These are phyloP conservation scores for Ampelomyces quisqualis DNA, from an alignment of 2,329 filamentous ascomycete species.

Conservation along the genomic window DNA sequence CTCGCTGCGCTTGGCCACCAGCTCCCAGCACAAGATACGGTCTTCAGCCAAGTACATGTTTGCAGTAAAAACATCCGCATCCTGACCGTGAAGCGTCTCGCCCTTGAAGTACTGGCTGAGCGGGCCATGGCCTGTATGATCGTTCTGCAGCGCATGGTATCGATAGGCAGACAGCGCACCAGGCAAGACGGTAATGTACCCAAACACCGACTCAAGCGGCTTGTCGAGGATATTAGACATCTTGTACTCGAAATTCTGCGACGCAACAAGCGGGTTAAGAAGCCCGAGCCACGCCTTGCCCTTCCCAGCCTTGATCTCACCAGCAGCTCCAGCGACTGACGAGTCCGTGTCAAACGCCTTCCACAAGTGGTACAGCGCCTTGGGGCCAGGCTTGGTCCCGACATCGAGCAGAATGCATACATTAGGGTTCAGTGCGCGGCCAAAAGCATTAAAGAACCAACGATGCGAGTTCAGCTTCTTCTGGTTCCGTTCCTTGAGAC, in stretches of 20 bases:
- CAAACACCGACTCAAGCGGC: conserved; percentile 93
- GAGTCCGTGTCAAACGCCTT: conserved; percentile 98
- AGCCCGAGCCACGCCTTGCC: conserved; percentile 79
- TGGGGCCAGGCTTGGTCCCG: conserved; percentile 84
- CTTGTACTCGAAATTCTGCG: conserved; percentile 99
- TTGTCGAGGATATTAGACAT: conserved; percentile 99
- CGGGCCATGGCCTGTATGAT: conserved; percentile 91
- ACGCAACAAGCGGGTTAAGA: conserved; percentile 90
- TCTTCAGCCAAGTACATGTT: conserved; percentile 95
- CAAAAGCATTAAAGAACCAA: conserved; percentile 99
- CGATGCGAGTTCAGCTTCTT: conserved; percentile 98
- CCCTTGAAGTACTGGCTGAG: conserved; percentile 99
- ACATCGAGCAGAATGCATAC: conserved; percentile 97
- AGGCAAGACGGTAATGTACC: conserved; percentile 95
- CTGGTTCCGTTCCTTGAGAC: conserved; percentile 94
- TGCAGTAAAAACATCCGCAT: conserved; percentile 95
- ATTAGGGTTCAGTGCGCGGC: conserved; percentile 86
- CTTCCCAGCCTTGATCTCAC: conserved; percentile 97
- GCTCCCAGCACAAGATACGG: conserved; percentile 88
- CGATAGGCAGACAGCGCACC: conserved; percentile 94
- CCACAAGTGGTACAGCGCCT: conserved; percentile 96
- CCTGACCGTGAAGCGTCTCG: conserved; percentile 91
- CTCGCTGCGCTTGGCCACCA: conserved; percentile 92
- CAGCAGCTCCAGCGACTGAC: conserved; percentile 93
- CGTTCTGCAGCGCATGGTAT: conserved; percentile 94